A percentile compares a stretch with the other conserved stretches of the same genome.
phyloP scores from a whole-genome alignment of 2,329 filamentous ascomycete genomes.

The Arthrobotrys sinensis region DNA sequence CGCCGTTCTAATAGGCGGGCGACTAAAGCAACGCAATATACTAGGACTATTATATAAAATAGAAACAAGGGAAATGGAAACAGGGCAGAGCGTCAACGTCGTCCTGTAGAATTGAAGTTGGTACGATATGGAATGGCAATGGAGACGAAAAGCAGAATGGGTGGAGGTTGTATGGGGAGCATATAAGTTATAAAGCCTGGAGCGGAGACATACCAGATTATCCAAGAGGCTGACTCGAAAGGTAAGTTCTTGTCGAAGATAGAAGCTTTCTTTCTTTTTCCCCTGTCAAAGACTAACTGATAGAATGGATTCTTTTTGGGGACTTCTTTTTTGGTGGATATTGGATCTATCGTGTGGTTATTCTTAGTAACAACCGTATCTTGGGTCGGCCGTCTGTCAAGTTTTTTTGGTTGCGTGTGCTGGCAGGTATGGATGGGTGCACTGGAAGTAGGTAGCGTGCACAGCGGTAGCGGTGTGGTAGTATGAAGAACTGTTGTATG shows the following conservation, averaged over 20 bases:
- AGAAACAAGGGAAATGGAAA: conserved; percentile 52
- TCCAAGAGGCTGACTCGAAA: conserved; percentile 53
- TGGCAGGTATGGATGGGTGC: conserved; percentile 33
- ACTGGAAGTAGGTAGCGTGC: conserved; percentile 23
- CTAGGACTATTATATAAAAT: conserved; percentile 58
- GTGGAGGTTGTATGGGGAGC: conserved; percentile 53
- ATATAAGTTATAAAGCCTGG: conserved; percentile 46
- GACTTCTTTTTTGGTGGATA: conserved; percentile 55
- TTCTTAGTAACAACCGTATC: conserved; percentile 59
- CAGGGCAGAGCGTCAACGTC: conserved; percentile 62
- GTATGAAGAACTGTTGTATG: conserved; percentile 36
- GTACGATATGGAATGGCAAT: conserved; percentile 30
- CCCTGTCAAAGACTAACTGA: conserved; percentile 47
- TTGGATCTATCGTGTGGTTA: conserved; percentile 57
- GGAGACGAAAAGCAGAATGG: conserved; percentile 42
- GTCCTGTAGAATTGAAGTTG: conserved; percentile 61
- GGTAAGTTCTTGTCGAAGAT: conserved; percentile 43
- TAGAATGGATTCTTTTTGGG: conserved; percentile 33
- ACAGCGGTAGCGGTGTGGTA: conserved; percentile 1
- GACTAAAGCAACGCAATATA: conserved; percentile 59
- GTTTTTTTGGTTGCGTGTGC: conserved; percentile 39
- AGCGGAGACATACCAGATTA: conserved; percentile 57
- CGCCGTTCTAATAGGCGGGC: conserved; percentile 51
- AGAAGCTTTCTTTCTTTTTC: conserved; percentile 55
- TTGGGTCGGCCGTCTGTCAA: conserved; percentile 56